These are phyloP conservation scores for Hypoxylon subgilvum DNA, from an alignment of 495 filamentous ascomycete genomes.

Conservation along the genomic window DNA sequence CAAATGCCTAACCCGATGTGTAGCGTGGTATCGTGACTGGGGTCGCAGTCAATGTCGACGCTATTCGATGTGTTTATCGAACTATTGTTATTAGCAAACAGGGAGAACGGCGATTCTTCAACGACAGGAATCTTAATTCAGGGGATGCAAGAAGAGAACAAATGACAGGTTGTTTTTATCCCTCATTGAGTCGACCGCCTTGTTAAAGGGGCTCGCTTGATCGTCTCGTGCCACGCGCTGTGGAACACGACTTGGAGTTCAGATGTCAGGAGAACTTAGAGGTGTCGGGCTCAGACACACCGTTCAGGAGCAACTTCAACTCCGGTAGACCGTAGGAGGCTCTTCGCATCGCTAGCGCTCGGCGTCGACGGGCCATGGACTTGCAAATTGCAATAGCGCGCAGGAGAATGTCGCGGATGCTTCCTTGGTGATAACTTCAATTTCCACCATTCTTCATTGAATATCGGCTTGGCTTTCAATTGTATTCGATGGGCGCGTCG, in stretches of 20 bases:
- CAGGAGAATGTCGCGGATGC: background rate
- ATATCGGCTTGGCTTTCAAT: slow-evolving; percentile 13
- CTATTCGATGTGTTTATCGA: background rate
- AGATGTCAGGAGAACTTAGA: slow-evolving; percentile 12
- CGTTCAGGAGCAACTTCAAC: background rate
- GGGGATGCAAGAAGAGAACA: slow-evolving; percentile 1
- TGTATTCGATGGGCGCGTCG: background rate
- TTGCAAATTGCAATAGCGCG: slow-evolving; percentile 4
- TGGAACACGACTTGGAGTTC: slow-evolving; percentile 7
- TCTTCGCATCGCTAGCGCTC: background rate
- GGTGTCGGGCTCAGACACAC: background rate
- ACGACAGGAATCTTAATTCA: slow-evolving; percentile 11
- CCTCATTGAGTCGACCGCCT: slow-evolving; percentile 6
- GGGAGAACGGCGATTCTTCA: slow-evolving; percentile 1
- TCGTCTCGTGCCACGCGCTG: slow-evolving; percentile 7
- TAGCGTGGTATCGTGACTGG: background rate
- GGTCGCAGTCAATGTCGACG: background rate
- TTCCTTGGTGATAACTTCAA: slow-evolving; percentile 9
- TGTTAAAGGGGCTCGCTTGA: slow-evolving; percentile 5
- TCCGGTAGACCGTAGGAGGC: background rate
- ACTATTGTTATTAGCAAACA: background rate
- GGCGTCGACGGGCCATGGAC: background rate
- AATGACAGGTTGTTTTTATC: slow-evolving; percentile 8
- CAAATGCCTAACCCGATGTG: too few species aligned
- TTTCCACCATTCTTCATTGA: slow-evolving; percentile 21